A percentile compares a stretch with the other conserved stretches of the same genome.
Evolutionary conservation across 1,284 basidiomycete species (phyloP).

Genomic region (Chalciporus sp.): DNA sequence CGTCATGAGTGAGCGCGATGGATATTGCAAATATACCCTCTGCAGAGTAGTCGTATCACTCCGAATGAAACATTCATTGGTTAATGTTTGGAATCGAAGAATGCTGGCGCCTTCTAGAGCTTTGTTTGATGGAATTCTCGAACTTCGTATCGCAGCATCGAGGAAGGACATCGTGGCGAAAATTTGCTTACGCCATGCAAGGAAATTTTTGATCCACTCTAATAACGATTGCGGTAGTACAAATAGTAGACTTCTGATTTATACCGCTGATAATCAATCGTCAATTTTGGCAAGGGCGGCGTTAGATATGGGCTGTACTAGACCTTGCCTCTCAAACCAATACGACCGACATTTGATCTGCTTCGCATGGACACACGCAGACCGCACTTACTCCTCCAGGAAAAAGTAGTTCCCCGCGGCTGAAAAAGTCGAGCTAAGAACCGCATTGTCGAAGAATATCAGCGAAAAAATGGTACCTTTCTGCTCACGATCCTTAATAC

Average conservation of each 20-base stretch:
- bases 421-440: constrained; percentile 33
- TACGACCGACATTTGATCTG: not conserved
- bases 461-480: constrained; percentile 60
- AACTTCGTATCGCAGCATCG: not conserved
- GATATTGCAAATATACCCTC: not conserved
- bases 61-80: not conserved
- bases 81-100: not conserved
- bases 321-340: constrained; percentile 15
- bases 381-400: constrained; percentile 71
- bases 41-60: not conserved
- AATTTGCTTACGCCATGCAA: constrained; percentile 2
- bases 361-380: not conserved
- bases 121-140: not conserved
- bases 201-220: constrained; percentile 9
- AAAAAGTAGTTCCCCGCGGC: constrained; percentile 87
- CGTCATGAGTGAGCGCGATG: not conserved
- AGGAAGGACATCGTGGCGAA: not conserved
- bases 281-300: constrained; percentile 10
- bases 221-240: constrained; percentile 13
- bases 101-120: not conserved
- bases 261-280: constrained; percentile 10
- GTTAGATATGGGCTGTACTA: constrained; percentile 6
- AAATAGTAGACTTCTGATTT: constrained; percentile 11
- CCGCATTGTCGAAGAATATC: not conserved
- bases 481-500: constrained; percentile 93